These are phyloP conservation scores for Taxillus chinensis DNA, from an alignment of 164 flowering plant species.

Conservation along the genomic window DNA sequence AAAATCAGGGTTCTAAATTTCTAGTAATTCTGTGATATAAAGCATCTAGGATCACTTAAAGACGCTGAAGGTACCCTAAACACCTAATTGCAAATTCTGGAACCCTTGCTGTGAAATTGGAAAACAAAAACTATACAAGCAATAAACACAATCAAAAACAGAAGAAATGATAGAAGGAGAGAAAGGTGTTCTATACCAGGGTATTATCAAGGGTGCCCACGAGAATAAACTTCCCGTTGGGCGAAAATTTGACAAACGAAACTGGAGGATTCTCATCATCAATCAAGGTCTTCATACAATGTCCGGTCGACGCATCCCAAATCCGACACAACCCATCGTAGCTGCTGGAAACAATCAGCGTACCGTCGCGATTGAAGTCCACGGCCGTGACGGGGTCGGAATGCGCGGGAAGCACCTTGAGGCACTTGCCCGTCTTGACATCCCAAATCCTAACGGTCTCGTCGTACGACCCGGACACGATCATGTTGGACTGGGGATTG, in stretches of 20 bases:
- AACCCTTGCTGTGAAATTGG: too few species aligned
- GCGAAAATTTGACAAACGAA: constrained; percentile 79
- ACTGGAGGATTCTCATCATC: constrained; percentile 97
- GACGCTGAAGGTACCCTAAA: too few species aligned
- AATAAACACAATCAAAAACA: neutral
- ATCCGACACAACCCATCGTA: constrained; percentile 91
- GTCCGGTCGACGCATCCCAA: constrained; percentile 94
- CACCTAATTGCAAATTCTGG: too few species aligned
- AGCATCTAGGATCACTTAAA: too few species aligned
- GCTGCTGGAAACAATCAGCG: constrained; percentile 75
- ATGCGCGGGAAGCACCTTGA: constrained; percentile 89
- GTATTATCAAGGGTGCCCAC: constrained; percentile 87
- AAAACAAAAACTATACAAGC: too few species aligned
- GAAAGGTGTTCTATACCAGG: constrained; percentile 36
- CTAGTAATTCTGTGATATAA: too few species aligned
- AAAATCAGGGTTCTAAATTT: too few species aligned
- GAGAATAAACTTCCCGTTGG: constrained; percentile 89
- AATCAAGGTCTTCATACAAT: constrained; percentile 90
- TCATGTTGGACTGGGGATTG: constrained; percentile 86
- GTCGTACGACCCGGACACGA: constrained; percentile 85
- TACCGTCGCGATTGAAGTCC: constrained; percentile 61
- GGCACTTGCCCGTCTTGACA: constrained; percentile 76
- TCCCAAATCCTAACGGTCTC: constrained; percentile 99
- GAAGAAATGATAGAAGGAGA: neutral
- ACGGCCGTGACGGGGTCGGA: constrained; percentile 94